Base-by-base conservation (phyloP, 2,329 filamentous ascomycete species). In the Aspergillus quadricinctus region DNA sequence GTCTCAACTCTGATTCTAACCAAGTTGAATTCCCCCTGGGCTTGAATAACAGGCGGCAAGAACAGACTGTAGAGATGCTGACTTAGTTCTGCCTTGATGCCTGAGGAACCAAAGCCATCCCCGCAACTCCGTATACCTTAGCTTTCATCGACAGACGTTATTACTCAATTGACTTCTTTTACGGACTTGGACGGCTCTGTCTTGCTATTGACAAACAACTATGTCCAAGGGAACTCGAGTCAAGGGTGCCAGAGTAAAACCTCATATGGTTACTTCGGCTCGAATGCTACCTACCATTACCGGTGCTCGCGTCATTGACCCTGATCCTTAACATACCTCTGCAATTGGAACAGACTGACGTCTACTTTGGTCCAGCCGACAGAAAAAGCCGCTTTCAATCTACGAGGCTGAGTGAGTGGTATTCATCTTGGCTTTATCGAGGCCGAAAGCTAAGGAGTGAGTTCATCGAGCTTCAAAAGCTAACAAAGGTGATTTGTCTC, bases 301-400 rank as follows among this genome's bases (percentile, higher is more conserved):
- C 49, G 40, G 51, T 62, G 58, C 59, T 62, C 41, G 57, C 62
- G 63, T 65, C 63, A 64, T 64, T 57, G 59, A 59, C 48, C 28
- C 40, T 28, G 41, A 19, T 40, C 28, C 31, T 29, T 35, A n/a
- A 37, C 43, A 17, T 17, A 19, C 28, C 17, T 27, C 23, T 23
- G 7, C 14, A 29, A 31, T 53, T 56, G 56, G 43, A 58, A 54
- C 57, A 60, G 49, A 52, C 45, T 54, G 55, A 61, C 50, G 43
- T 56, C 52, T 56, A 27, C 11, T 28, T 31, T 25, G 40, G 29
- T 8, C n/a, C 31, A 19, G 9, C 25, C 8, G 23, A 46, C 4
- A 37, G 10, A 23, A 23, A 3, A 23, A 11, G 25, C 14, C 43
- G 6, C 5, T 14, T 10, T 31, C 11, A n/a, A 17, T 17, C 31